Conservation (phyloP, 192 early-diverging fungal species). For the Coemansia sp. region DNA sequence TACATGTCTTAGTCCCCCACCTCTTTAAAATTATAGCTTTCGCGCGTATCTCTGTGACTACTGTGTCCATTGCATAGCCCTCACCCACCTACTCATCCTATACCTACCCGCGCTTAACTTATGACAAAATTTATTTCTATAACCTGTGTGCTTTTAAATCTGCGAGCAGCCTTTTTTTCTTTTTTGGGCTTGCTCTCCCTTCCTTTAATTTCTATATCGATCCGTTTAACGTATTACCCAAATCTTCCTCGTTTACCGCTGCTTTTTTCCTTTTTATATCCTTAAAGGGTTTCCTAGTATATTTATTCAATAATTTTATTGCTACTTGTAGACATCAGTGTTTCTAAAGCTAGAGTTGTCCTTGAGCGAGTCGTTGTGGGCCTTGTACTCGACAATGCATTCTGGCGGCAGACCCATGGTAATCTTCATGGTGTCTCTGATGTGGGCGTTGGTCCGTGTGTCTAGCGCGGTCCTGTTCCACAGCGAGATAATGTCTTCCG, state of each 20-base stretch:
- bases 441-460: conserved; percentile 78
- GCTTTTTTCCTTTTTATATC: neutral
- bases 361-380: conserved; percentile 83
- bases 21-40: neutral
- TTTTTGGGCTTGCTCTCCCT: neutral
- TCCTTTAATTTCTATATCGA: no score
- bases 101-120: neutral
- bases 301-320: conserved; percentile 4
- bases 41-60: no score
- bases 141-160: neutral
- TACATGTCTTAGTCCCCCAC: conserved; percentile 25
- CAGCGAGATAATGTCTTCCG: conserved; percentile 91
- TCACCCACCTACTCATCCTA: no score
- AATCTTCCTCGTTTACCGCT: neutral
- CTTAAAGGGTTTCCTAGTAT: neutral
- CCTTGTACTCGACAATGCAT: conserved; percentile 94
- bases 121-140: neutral
- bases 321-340: conserved; percentile 66
- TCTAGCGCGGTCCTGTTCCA: conserved; percentile 91
- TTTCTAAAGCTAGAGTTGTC: conserved; percentile 87
- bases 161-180: neutral
- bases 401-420: conserved; percentile 83
- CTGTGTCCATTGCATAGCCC: no score
- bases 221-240: no score
- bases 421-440: conserved; percentile 86